Base-by-base conservation (phyloP, 1,139 yeast species). In the Hyphopichia burtonii region DNA sequence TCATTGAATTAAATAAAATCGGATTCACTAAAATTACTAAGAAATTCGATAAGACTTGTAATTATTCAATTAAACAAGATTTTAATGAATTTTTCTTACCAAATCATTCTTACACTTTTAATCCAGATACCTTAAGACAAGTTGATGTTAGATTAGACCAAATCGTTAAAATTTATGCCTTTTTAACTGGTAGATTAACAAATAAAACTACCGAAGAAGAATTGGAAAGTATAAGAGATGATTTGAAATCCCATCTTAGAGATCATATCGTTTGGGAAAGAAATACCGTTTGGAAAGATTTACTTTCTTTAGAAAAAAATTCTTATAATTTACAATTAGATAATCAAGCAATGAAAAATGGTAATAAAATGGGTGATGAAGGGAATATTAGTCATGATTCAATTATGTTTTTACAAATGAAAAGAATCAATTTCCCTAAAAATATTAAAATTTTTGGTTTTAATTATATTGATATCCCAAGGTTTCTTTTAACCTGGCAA, bases 231-330 rank as follows among this genome's bases (percentile, higher is more conserved):
- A 86, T 93, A 19, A 78, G 76, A 44, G 73, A 78, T 30, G 94
- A 87, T 54, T 74, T 91, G 46, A 78, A 84, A 47, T 74, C 88
- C 14, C 88, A 88, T 53, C 67, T 91, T 47, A 76, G 97, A 45
- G 98, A 91, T 55, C 96, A 90, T 62, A 87, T 91, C 39, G 96
- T 90, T 15, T 91, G 96, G 95, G 97, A 90, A 64, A 78, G 98
- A 61, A 89, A 89, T 61, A 91, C 97, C 0, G 97, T 91, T 19
- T 91, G 98, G 98, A 84, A 93, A 56, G 97, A 91, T 59, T 83
- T 91, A 82, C 83, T 91, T 58, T 90, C 91, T 16, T 67, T 90
- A 56, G 96, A 91, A 63, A 79, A 91, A 58, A 82, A 71, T 41
- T 55, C 68, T 18, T 65, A 64, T 48, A 63, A 64, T 44, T 54